Conservation (phyloP, 805 yeast genomes). For the Candida takata region DNA sequence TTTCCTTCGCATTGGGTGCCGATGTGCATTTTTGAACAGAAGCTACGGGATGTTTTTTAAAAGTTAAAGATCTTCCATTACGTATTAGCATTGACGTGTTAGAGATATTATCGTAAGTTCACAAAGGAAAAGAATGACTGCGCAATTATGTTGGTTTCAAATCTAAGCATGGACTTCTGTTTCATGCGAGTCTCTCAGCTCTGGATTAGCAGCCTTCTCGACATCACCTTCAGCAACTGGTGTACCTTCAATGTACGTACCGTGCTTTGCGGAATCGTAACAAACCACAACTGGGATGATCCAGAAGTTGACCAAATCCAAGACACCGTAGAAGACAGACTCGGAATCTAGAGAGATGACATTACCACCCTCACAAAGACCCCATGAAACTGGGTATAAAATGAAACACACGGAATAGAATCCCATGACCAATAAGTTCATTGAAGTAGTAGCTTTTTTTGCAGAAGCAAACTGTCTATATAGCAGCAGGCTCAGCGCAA, state of each 20-base stretch:
- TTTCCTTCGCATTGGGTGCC: slow-evolving; percentile 41
- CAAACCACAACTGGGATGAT: slow-evolving; percentile 32
- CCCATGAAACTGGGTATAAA: slow-evolving; percentile 44
- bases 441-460: slow-evolving; percentile 6
- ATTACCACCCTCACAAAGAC: slow-evolving; percentile 50
- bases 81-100: no score
- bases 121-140: no score
- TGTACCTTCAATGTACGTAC: slow-evolving; percentile 10
- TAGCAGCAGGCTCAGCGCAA: slow-evolving; percentile 26
- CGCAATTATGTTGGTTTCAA: background rate
- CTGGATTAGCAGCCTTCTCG: slow-evolving; percentile 14
- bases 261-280: slow-evolving; percentile 16
- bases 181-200: slow-evolving; percentile 28
- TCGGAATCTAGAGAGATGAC: slow-evolving; percentile 47
- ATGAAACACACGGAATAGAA: slow-evolving; percentile 32
- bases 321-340: slow-evolving; percentile 46
- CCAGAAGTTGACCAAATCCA: slow-evolving; percentile 39
- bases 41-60: no score
- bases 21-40: slow-evolving; percentile 38
- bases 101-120: no score
- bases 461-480: slow-evolving; percentile 23
- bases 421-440: slow-evolving; percentile 8
- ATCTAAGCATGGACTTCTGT: slow-evolving; percentile 23
- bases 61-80: background rate
- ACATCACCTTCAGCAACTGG: slow-evolving; percentile 9